These are phyloP conservation scores for Collybiopsis confluens DNA, from an alignment of 768 basidiomycete genomes.

Conservation along the genomic window DNA sequence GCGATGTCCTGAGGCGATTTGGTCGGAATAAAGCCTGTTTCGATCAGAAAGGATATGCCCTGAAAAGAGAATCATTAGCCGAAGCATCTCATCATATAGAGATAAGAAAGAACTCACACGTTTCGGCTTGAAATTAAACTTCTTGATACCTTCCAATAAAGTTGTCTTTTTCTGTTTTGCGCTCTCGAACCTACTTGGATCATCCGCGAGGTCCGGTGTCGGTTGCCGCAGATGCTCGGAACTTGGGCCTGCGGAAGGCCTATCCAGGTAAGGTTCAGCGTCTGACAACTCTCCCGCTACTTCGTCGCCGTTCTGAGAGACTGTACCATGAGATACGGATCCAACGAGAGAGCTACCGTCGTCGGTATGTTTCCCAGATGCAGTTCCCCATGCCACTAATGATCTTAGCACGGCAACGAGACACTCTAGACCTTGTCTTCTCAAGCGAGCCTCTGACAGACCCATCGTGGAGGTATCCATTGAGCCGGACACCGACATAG, in stretches of 20 bases:
- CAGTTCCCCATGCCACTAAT: slow-evolving; percentile 86
- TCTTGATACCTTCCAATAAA: slow-evolving; percentile 89
- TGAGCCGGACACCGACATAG: slow-evolving; percentile 60
- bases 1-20: slow-evolving; percentile 76
- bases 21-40: slow-evolving; percentile 81
- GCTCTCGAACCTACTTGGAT: slow-evolving; percentile 88
- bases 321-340: slow-evolving; percentile 25
- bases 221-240: slow-evolving; percentile 56
- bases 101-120: slow-evolving; percentile 46
- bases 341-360: slow-evolving; percentile 27
- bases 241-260: slow-evolving; percentile 43
- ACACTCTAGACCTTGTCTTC: slow-evolving; percentile 92
- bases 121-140: slow-evolving; percentile 99
- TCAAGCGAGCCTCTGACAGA: slow-evolving; percentile 77
- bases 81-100: background rate
- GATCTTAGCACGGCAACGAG: slow-evolving; percentile 85
- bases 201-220: slow-evolving; percentile 82
- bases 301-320: slow-evolving; percentile 53
- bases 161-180: slow-evolving; percentile 97
- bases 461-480: slow-evolving; percentile 67
- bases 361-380: slow-evolving; percentile 41
- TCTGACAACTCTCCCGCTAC: slow-evolving; percentile 43
- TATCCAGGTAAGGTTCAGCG: slow-evolving; percentile 55
- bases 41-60: slow-evolving; percentile 88
- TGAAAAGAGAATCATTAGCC: slow-evolving; percentile 23